Evolutionary conservation across 768 basidiomycete species (phyloP), one percentile per base, ranked within the genome.

Genomic region (Sarcomyxa edulis): DNA sequence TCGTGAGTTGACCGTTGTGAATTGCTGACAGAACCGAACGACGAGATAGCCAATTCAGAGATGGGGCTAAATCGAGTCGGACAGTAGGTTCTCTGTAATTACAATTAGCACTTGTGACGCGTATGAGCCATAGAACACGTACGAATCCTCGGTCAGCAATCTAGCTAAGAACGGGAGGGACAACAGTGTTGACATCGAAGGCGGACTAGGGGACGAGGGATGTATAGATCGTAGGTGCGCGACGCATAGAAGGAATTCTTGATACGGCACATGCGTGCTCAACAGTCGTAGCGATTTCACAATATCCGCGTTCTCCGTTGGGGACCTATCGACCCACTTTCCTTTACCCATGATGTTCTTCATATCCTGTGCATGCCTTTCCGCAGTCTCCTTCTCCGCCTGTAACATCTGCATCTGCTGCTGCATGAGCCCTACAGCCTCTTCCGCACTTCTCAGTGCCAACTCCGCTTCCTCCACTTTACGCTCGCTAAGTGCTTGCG

Each of bases 1-100:
- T 81, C 10, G 74, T 78, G 20, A 99, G 74, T 53, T 93, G 86
- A 0, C 91, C 91, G 7, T 72, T 76, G 47, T 97, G 79, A 42
- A 99, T 87, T 5, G 95, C 95, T 18, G 78, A 63, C 3, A 82
- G 71, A 16, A 98, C 84, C 4, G 81, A 81, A 20, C 92, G 80
- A 19, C 93, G 76, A 11, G 86, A 84, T n/a, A 98, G 70, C 88
- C 90, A 98, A 52, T 89, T 93, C 23, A 99, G 66, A 9, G 92
- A 88, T 0, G 94, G 90, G 0, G 96, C 93, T n/a, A 88, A 66
- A 54, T 98, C 96, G 12, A 99, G 73, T 7, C 96, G 82, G 21
- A 96, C 67, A 0, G 93, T 90, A 0, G 95, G 90, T 50, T 99
- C 95, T 16, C 93, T 91, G 56, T 4, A 42, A 41, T 42, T 19